Conservation (phyloP, 371 early-diverging fungal species). For the Actinomucor elegans region DNA sequence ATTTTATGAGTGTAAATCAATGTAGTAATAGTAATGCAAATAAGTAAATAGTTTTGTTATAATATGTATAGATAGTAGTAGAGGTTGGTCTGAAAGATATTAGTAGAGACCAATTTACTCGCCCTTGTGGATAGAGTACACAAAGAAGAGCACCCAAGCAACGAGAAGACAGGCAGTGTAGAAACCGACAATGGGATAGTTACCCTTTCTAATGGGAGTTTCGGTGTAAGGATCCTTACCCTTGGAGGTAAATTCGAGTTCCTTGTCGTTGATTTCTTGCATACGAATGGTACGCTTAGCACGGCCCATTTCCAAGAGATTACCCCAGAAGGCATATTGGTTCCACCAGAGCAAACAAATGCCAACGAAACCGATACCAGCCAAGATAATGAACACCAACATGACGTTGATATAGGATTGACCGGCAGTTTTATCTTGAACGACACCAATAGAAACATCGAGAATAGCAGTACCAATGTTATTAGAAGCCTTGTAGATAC, state of each 20-base stretch:
- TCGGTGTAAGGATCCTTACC: constrained; percentile 39
- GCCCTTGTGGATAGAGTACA: constrained; percentile 34
- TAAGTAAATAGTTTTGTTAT: not conserved
- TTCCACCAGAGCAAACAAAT: constrained; percentile 28
- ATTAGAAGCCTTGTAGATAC: constrained; percentile 48
- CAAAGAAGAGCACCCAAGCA: constrained; percentile 53
- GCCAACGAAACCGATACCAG: constrained; percentile 33
- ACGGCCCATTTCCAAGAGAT: constrained; percentile 34
- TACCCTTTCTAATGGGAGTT: constrained; percentile 8
- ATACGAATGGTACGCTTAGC: constrained; percentile 34
- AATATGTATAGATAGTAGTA: not conserved
- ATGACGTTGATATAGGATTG: constrained; percentile 42
- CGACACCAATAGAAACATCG: constrained; percentile 49
- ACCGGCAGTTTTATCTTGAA: constrained; percentile 46
- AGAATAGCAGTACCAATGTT: constrained; percentile 53
- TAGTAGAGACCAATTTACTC: not conserved
- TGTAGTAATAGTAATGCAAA: not conserved
- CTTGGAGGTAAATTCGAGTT: constrained; percentile 30
- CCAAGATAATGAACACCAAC: constrained; percentile 37
- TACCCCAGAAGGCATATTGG: constrained; percentile 31
- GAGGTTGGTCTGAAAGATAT: not conserved
- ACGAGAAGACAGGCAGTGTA: constrained; percentile 25
- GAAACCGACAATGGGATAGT: constrained; percentile 26
- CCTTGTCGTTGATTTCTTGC: constrained; percentile 43
- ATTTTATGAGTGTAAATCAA: not conserved